These are phyloP conservation scores for Metarhizium sp. DNA, from an alignment of 2,329 filamentous ascomycete genomes.

Conservation along the genomic window DNA sequence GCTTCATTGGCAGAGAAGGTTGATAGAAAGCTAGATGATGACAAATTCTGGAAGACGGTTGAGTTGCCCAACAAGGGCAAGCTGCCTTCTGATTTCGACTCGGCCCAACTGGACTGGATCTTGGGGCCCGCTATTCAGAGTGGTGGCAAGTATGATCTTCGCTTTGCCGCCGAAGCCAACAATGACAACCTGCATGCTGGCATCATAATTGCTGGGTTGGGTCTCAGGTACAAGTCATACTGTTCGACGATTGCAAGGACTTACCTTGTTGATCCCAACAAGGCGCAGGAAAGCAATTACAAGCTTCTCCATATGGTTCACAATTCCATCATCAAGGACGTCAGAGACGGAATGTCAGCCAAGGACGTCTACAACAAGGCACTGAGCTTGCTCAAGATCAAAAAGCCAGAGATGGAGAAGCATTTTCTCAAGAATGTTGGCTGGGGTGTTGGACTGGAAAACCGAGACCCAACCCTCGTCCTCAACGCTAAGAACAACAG, in stretches of 20 bases:
- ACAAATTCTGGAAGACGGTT: constrained; percentile 83
- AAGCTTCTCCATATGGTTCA: constrained; percentile 79
- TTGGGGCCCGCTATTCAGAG: constrained; percentile 87
- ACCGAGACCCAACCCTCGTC: constrained; percentile 71
- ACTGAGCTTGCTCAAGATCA: constrained; percentile 66
- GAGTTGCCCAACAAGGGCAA: constrained; percentile 62
- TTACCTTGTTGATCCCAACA: constrained; percentile 94
- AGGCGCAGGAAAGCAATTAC: constrained; percentile 90
- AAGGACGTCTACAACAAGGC: constrained; percentile 94
- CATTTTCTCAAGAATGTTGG: constrained; percentile 91
- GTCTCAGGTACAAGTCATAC: constrained; percentile 92
- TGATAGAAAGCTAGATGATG: constrained; percentile 82
- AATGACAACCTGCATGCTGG: constrained; percentile 79
- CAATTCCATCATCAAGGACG: constrained; percentile 80
- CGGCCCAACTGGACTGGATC: constrained; percentile 86
- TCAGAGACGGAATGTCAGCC: constrained; percentile 74
- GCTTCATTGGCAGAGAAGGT: constrained; percentile 78
- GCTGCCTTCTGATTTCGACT: constrained; percentile 78
- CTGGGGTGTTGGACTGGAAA: constrained; percentile 86
- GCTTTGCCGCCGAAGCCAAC: constrained; percentile 68
- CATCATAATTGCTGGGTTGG: constrained; percentile 86
- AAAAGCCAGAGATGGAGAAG: constrained; percentile 92
- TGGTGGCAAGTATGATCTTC: constrained; percentile 89
- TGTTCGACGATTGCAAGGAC: constrained; percentile 87
- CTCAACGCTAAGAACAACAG: constrained; percentile 81